These are phyloP conservation scores for Eragrostis nindensis DNA, from an alignment of 176 grass and related monocot species.

Conservation along the genomic window DNA sequence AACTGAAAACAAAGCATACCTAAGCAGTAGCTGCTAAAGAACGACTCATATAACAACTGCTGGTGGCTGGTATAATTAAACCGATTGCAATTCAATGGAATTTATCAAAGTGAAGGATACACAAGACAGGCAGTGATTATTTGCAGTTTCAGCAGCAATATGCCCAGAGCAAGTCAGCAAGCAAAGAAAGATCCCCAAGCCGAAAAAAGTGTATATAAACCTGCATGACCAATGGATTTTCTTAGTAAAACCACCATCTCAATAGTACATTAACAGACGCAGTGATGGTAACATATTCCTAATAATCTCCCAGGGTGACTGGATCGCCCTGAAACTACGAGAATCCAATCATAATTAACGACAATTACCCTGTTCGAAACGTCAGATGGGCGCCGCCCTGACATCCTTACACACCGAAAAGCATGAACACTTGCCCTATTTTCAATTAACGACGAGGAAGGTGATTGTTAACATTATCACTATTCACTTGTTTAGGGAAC, in stretches of 20 bases:
- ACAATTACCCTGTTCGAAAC: not conserved
- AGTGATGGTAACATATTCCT: not conserved
- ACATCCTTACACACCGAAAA: slow-evolving; percentile 18
- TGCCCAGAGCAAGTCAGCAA: slow-evolving; percentile 88
- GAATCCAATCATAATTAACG: not conserved
- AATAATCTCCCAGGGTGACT: not conserved
- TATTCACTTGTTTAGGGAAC: slow-evolving; percentile 20
- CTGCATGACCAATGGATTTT: slow-evolving; percentile 47
- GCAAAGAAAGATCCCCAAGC: slow-evolving; percentile 72
- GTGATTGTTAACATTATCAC: slow-evolving; percentile 31
- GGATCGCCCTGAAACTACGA: not conserved
- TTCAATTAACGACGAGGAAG: slow-evolving; percentile 37
- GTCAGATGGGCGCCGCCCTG: not conserved
- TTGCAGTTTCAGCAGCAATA: slow-evolving; percentile 84
- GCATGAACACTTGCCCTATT: not conserved
- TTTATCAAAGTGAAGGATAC: slow-evolving; percentile 68
- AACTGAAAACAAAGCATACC: too few species aligned
- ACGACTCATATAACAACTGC: not conserved
- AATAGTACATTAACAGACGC: not conserved
- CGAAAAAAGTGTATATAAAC: slow-evolving; percentile 90
- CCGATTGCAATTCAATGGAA: not conserved
- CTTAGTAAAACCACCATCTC: not conserved
- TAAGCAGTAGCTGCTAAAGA: not conserved
- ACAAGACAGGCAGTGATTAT: slow-evolving; percentile 79
- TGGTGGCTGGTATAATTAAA: not conserved